Evolutionary conservation across 176 grass and related monocot species (phyloP).

Genomic region (Aegilops sharonensis): DNA sequence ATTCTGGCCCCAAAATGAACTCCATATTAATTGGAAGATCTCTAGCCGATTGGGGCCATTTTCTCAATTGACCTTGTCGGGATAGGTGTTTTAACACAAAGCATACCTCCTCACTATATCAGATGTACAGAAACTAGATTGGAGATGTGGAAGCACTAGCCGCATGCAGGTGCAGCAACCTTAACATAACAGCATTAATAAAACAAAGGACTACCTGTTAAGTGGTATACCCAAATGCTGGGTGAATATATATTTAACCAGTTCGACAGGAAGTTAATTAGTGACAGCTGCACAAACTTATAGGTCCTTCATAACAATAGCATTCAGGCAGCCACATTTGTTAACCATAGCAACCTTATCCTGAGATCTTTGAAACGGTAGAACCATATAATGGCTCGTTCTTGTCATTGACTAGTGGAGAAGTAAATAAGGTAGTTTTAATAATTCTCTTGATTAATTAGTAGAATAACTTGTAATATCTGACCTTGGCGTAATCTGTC

Average conservation of each 20-base stretch:
- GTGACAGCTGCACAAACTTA: neutral
- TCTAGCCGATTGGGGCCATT: neutral
- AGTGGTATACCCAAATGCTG: neutral
- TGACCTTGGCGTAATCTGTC: constrained; percentile 79
- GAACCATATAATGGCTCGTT: neutral
- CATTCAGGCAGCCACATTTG: constrained; percentile 6
- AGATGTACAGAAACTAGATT: constrained; percentile 17
- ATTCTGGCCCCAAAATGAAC: constrained; percentile 18
- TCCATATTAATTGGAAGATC: neutral
- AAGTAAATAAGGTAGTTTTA: constrained; percentile 12
- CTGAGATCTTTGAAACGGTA: neutral
- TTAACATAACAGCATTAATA: neutral
- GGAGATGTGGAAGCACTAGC: constrained; percentile 4
- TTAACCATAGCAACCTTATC: constrained; percentile 23
- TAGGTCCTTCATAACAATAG: neutral
- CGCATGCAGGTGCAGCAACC: neutral
- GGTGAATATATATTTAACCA: neutral
- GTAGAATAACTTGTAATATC: neutral
- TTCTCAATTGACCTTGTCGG: neutral
- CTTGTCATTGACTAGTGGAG: neutral
- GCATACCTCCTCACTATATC: neutral
- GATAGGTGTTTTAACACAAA: constrained; percentile 2
- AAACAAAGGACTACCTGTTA: neutral
- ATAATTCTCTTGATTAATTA: neutral
- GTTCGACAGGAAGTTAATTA: neutral